Conservation (phyloP, 2,329 filamentous ascomycete genomes). For the Orbilia brochopaga region DNA sequence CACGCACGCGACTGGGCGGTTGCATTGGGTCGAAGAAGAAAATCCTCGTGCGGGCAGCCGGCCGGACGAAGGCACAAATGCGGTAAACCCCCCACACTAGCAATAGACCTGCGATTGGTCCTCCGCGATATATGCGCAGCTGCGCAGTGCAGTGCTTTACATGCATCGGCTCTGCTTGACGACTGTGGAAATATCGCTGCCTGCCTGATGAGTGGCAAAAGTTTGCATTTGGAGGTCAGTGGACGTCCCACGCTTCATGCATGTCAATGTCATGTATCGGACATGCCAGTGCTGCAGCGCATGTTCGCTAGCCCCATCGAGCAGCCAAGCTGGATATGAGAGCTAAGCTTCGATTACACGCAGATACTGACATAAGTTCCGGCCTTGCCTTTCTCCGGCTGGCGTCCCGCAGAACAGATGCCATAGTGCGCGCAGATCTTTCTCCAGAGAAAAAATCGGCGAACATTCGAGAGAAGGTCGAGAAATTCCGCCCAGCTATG, state of each 20-base stretch:
- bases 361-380: too few relatives aligned
- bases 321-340: too few relatives aligned
- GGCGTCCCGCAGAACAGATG: too few relatives aligned
- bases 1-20: conserved; percentile 23
- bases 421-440: too few relatives aligned
- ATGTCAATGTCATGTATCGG: background rate
- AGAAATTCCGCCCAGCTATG: too few relatives aligned
- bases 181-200: background rate
- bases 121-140: too few relatives aligned
- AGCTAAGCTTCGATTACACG: too few relatives aligned
- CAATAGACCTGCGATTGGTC: background rate
- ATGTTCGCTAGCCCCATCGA: background rate
- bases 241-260: background rate
- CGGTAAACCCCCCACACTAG: conserved; percentile 28
- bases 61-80: conserved; percentile 20
- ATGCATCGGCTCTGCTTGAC: background rate
- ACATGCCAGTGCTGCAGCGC: background rate
- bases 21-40: conserved; percentile 17
- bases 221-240: too few relatives aligned
- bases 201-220: too few relatives aligned
- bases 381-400: too few relatives aligned
- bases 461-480: too few relatives aligned
- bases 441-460: too few relatives aligned
- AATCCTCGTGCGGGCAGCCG: background rate
- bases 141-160: background rate